phyloP scores from a whole-genome alignment of 345 rosid genomes.

The Luvunga scandens region DNA sequence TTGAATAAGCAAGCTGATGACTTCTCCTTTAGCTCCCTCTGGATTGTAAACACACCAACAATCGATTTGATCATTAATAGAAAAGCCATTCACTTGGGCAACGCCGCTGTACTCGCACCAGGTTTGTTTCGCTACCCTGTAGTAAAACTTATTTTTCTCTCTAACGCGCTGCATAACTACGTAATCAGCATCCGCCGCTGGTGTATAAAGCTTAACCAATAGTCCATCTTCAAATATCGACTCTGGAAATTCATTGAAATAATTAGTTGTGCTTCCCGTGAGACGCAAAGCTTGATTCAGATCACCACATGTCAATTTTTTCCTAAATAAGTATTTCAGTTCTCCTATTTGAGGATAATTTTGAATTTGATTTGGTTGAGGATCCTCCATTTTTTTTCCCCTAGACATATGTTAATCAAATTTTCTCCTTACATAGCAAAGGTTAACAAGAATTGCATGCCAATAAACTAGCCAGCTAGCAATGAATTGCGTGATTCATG shows the following conservation, averaged over 20 bases:
- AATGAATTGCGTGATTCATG: neutral
- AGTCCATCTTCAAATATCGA: neutral
- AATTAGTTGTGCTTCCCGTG: neutral
- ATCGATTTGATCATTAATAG: no score
- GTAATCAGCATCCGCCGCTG: neutral
- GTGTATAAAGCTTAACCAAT: neutral
- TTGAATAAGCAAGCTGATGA: no score
- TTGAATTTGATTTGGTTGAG: neutral
- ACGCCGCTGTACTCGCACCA: no score
- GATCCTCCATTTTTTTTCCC: neutral
- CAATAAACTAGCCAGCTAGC: neutral
- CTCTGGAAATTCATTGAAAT: neutral
- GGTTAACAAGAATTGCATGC: neutral
- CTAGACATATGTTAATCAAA: neutral
- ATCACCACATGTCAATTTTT: neutral
- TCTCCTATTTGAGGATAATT: neutral
- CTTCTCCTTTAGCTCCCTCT: no score
- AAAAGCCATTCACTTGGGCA: no score
- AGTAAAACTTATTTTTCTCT: no score
- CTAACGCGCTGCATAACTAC: no score
- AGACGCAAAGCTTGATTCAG: neutral
- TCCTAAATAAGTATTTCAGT: neutral
- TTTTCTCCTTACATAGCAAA: neutral
- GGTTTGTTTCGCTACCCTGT: no score
- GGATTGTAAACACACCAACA: no score